A percentile compares a stretch with the other conserved stretches of the same genome.
Evolutionary conservation across 768 basidiomycete genomes (phyloP).

Genomic region (Leccinum boreale): DNA sequence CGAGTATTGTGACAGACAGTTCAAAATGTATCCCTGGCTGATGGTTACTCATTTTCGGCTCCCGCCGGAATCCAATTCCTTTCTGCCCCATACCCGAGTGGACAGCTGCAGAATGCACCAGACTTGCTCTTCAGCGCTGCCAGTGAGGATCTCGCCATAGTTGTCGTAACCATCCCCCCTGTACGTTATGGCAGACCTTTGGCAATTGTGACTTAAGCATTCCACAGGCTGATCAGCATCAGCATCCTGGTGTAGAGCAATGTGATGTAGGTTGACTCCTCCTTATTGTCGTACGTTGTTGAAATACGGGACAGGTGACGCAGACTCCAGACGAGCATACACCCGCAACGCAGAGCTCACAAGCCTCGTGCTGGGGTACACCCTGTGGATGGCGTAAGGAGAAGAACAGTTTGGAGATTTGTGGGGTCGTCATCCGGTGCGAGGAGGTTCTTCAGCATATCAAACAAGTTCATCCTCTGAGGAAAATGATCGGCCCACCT

Average conservation of each 20-base stretch:
- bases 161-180: neutral
- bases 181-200: neutral
- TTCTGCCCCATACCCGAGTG: neutral
- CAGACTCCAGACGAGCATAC: neutral
- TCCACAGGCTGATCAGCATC: neutral
- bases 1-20: neutral
- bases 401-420: neutral
- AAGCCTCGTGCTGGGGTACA: neutral
- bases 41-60: neutral
- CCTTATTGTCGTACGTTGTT: neutral
- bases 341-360: neutral
- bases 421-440: neutral
- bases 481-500: neutral
- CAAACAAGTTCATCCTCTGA: neutral
- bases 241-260: neutral
- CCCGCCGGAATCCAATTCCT: neutral
- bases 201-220: neutral
- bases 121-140: no score
- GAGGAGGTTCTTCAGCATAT: neutral
- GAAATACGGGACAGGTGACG: neutral
- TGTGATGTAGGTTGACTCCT: neutral
- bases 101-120: neutral
- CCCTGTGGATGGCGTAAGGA: neutral
- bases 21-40: neutral
- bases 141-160: neutral